These are phyloP conservation scores for Acanthamoeba healyi DNA, from an alignment of 208 protist species.

Conservation along the genomic window DNA sequence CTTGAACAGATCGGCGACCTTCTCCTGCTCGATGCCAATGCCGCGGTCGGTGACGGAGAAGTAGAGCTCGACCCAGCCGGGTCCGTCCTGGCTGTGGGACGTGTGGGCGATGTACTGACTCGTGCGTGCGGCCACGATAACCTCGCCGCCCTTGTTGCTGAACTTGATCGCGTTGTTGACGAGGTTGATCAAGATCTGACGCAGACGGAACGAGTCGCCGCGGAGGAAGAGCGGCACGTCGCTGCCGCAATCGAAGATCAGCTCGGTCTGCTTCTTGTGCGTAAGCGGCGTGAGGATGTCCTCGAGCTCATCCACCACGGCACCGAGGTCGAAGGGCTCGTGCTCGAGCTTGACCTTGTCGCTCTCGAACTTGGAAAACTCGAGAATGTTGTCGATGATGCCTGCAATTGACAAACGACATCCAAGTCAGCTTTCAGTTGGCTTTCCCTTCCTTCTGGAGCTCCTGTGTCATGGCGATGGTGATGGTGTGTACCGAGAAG, in stretches of 20 bases:
- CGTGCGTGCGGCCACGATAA: not conserved
- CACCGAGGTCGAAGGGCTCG: constrained; percentile 4
- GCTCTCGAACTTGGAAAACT: constrained; percentile 60
- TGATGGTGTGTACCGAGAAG: not conserved
- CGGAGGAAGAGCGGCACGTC: not conserved
- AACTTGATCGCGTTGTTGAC: constrained; percentile 59
- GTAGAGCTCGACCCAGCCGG: constrained; percentile 7
- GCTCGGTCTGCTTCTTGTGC: constrained; percentile 2
- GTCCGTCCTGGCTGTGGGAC: not conserved
- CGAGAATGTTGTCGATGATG: constrained; percentile 45
- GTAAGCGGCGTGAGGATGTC: constrained; percentile 16
- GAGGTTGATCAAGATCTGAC: constrained; percentile 32
- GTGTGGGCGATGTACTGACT: not conserved
- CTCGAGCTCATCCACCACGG: not conserved
- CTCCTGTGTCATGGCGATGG: too few relatives aligned
- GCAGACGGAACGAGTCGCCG: constrained; percentile 33
- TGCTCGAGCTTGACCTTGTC: constrained; percentile 32
- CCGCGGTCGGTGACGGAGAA: constrained; percentile 9
- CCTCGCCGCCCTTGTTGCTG: constrained; percentile 14
- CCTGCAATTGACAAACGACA: not conserved
- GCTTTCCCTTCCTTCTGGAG: not conserved
- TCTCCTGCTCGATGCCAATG: not conserved
- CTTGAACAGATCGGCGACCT: not conserved
- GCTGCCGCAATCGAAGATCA: not conserved
- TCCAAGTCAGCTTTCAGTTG: not conserved